phyloP scores from a whole-genome alignment of 2,329 filamentous ascomycete genomes.

The Microcyclosporella mali region DNA sequence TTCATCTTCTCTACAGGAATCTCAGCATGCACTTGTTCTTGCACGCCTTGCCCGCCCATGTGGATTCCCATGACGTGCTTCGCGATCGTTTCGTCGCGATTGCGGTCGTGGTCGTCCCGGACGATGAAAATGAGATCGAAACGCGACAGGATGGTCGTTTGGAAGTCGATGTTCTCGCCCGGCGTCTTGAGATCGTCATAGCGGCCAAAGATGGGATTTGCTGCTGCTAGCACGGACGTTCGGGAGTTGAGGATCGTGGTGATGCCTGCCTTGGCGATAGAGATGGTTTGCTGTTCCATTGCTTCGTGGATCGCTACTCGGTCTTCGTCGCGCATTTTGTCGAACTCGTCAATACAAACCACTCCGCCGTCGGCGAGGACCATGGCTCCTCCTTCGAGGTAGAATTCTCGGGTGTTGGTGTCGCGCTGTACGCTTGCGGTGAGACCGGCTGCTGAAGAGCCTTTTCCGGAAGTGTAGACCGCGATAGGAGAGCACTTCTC shows the following conservation, averaged over 20 bases:
- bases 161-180: constrained; percentile 98
- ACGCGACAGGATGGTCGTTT: constrained; percentile 94
- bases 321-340: constrained; percentile 99
- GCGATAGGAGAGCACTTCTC: constrained; percentile 94
- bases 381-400: constrained; percentile 97
- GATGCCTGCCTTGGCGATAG: constrained; percentile 96
- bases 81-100: constrained; percentile 86
- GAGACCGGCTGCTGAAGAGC: constrained; percentile 92
- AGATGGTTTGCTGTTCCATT: constrained; percentile 99
- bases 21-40: constrained; percentile 84
- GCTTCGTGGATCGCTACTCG: constrained; percentile 97
- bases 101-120: constrained; percentile 84
- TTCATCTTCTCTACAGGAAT: constrained; percentile 96
- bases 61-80: constrained; percentile 97
- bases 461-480: constrained; percentile 98
- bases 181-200: constrained; percentile 98
- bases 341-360: constrained; percentile 98
- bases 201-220: constrained; percentile 94
- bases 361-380: constrained; percentile 94
- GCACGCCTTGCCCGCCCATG: constrained; percentile 78
- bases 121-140: constrained; percentile 99
- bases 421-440: constrained; percentile 96
- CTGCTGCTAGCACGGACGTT: constrained; percentile 89
- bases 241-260: constrained; percentile 95
- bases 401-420: constrained; percentile 87